A percentile compares a stretch with the other conserved stretches of the same genome.
Conservation (phyloP, 129 eudicot genomes). For the Logfia minima region DNA sequence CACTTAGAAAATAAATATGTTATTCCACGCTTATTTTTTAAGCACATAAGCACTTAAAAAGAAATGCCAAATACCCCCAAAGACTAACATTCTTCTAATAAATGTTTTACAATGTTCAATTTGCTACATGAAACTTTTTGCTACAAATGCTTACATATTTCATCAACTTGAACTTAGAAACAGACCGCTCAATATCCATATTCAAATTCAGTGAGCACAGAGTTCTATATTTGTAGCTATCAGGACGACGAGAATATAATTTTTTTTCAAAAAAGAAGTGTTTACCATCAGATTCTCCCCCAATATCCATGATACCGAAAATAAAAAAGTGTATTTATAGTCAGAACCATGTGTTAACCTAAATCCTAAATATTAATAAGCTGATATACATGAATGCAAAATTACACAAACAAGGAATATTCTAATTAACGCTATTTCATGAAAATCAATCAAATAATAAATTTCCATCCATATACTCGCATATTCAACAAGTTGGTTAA, state of each 20-base stretch:
- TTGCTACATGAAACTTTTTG: not conserved
- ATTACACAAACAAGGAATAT: not conserved
- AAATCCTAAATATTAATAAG: not conserved
- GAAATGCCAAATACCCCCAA: not conserved
- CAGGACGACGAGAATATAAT: not conserved
- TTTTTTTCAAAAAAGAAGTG: not conserved
- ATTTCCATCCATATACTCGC: too few relatives aligned
- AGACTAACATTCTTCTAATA: not conserved
- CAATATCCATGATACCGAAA: not conserved
- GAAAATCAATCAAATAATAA: not conserved
- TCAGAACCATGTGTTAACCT: not conserved
- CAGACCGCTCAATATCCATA: slow-evolving; percentile 3
- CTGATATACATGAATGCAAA: not conserved
- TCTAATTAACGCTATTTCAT: not conserved
- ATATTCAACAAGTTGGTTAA: too few relatives aligned
- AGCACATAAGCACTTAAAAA: not conserved
- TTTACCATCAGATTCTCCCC: not conserved
- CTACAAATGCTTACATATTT: not conserved
- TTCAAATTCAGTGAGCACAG: not conserved
- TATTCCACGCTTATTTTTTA: not conserved
- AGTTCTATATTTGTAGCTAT: not conserved
- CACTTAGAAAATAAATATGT: not conserved
- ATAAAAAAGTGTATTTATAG: not conserved
- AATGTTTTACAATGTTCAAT: slow-evolving; percentile 5
- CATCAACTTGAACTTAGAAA: slow-evolving; percentile 1